Evolutionary conservation across 1,284 basidiomycete genomes (phyloP).

Genomic region (Mycena sp.): DNA sequence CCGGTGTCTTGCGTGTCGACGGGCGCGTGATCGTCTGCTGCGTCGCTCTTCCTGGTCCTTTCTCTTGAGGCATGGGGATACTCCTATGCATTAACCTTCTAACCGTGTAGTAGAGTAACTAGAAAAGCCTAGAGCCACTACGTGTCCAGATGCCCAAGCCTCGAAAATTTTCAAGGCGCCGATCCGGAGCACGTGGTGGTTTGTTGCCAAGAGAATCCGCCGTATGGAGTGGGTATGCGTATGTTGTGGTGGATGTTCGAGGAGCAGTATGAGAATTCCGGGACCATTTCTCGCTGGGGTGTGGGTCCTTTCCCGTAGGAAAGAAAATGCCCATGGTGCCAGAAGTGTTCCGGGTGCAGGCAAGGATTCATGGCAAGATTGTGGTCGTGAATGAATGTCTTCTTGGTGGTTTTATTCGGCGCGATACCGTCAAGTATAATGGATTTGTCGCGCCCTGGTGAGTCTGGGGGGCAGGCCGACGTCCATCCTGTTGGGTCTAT

Average conservation of each 20-base stretch:
- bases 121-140: too few species aligned
- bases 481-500: slow-evolving; percentile 50
- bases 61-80: too few species aligned
- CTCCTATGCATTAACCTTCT: too few species aligned
- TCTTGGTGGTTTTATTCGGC: slow-evolving; percentile 39
- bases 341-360: slow-evolving; percentile 29
- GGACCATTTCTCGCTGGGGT: slow-evolving; percentile 57
- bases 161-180: too few species aligned
- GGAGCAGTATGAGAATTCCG: slow-evolving; percentile 66
- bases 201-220: too few species aligned
- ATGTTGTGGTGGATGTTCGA: slow-evolving; percentile 71
- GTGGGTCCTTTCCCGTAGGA: slow-evolving; percentile 59
- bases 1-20: not conserved
- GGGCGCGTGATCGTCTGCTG: too few species aligned
- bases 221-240: slow-evolving; percentile 56
- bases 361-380: slow-evolving; percentile 69
- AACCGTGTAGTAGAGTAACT: too few species aligned
- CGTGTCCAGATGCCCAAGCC: too few species aligned
- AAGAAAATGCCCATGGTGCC: slow-evolving; percentile 66
- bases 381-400: slow-evolving; percentile 66
- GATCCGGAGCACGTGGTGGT: too few species aligned
- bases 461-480: slow-evolving; percentile 50
- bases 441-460: slow-evolving; percentile 45
- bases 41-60: too few species aligned
- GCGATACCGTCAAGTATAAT: slow-evolving; percentile 40